Percentiles rank a stretch among this genome's conserved stretches.
Evolutionary conservation across 495 filamentous ascomycete genomes (phyloP).

Genomic region (Cetradonia linearis): DNA sequence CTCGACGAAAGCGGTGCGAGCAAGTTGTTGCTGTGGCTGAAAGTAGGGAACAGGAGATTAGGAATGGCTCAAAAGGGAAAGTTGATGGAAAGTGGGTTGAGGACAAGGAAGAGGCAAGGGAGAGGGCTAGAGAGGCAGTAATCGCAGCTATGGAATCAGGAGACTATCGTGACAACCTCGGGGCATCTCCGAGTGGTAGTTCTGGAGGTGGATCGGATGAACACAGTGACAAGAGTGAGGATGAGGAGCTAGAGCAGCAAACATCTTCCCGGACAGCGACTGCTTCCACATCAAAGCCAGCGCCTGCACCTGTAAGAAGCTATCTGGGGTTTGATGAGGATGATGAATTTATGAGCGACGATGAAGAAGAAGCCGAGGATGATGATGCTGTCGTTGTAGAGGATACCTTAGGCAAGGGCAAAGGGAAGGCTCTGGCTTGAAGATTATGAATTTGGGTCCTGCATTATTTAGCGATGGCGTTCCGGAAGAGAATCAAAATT

Average conservation of each 20-base stretch:
- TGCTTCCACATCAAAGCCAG: constrained; percentile 26
- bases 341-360: constrained; percentile 77
- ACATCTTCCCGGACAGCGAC: constrained; percentile 12
- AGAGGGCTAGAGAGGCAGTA: constrained; percentile 77
- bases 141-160: constrained; percentile 61
- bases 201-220: constrained; percentile 40
- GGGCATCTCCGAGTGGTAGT: constrained; percentile 39
- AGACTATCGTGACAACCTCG: constrained; percentile 40
- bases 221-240: constrained; percentile 35
- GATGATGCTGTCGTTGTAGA: neutral
- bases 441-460: neutral
- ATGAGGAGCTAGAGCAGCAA: constrained; percentile 26
- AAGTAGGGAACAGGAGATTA: constrained; percentile 67
- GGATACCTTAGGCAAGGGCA: neutral
- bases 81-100: constrained; percentile 90
- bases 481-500: neutral
- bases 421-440: constrained; percentile 5
- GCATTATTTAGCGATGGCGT: constrained; percentile 6
- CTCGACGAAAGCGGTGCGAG: constrained; percentile 68
- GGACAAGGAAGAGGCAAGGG: constrained; percentile 73
- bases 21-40: constrained; percentile 76
- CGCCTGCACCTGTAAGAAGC: constrained; percentile 32
- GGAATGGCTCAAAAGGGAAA: constrained; percentile 54
- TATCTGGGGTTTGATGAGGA: constrained; percentile 88
- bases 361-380: constrained; percentile 49